Percentiles rank a stretch among this genome's conserved stretches.
phyloP scores from a whole-genome alignment of 345 rosid species.

The Eutrema yunnanense region DNA sequence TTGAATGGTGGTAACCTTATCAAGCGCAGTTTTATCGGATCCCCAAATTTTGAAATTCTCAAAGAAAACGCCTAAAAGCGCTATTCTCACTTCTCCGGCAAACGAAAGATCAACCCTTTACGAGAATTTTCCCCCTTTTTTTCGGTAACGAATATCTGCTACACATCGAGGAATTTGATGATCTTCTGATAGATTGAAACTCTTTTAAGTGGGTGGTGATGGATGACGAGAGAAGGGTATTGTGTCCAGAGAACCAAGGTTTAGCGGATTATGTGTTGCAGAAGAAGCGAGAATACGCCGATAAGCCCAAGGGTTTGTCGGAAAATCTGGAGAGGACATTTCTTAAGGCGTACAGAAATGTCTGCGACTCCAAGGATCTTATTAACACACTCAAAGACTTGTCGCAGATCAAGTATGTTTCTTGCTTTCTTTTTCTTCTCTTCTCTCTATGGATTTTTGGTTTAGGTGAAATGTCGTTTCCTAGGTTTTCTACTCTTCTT shows the following conservation, averaged over 20 bases:
- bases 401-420: constrained; percentile 61
- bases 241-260: constrained; percentile 56
- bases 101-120: neutral
- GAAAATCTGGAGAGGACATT: constrained; percentile 59
- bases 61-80: too few relatives aligned
- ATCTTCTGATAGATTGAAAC: neutral
- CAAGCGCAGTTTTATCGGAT: neutral
- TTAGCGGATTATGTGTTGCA: constrained; percentile 51
- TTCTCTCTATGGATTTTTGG: neutral
- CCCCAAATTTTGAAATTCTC: neutral
- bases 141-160: neutral
- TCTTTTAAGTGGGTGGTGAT: constrained; percentile 23
- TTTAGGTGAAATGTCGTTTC: neutral
- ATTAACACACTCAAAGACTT: constrained; percentile 68
- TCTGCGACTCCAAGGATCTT: constrained; percentile 48
- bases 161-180: neutral
- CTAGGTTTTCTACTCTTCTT: neutral
- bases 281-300: constrained; percentile 62
- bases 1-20: neutral
- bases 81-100: neutral
- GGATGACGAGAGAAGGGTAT: constrained; percentile 46
- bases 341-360: constrained; percentile 46
- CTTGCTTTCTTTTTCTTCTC: neutral
- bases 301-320: constrained; percentile 63
- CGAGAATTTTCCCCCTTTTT: neutral